phyloP scores from a whole-genome alignment of 2,329 filamentous ascomycete genomes.

The Trichophyton mentagrophytes region DNA sequence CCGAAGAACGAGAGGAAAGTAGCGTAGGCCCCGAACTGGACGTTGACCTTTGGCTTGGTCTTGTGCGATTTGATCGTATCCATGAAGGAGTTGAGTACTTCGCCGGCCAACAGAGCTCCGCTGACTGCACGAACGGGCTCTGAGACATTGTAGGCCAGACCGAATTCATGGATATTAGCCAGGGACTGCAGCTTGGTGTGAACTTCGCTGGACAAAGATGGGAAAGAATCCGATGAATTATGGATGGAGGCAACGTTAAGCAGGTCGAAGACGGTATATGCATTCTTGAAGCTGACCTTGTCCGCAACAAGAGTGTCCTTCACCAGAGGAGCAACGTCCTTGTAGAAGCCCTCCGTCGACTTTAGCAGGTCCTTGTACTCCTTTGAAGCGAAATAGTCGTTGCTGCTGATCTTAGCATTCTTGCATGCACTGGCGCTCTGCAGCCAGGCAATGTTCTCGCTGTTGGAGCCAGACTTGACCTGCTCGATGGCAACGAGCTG shows the following conservation, averaged over 20 bases:
- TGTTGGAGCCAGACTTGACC: constrained; percentile 47
- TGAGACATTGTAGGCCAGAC: constrained; percentile 61
- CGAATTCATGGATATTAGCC: constrained; percentile 69
- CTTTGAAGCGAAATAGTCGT: constrained; percentile 43
- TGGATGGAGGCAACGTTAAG: constrained; percentile 52
- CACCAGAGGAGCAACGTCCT: constrained; percentile 39
- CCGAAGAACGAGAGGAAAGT: constrained; percentile 51
- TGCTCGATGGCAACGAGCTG: constrained; percentile 67
- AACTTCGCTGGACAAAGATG: constrained; percentile 46
- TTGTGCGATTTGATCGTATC: constrained; percentile 27
- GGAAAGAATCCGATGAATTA: constrained; percentile 46
- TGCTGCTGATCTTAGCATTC: constrained; percentile 45
- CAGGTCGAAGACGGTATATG: constrained; percentile 54
- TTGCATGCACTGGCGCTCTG: constrained; percentile 45
- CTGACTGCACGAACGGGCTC: constrained; percentile 38
- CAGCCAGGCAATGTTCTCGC: constrained; percentile 45
- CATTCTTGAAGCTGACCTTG: constrained; percentile 47
- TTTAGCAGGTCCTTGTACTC: constrained; percentile 38
- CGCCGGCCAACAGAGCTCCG: constrained; percentile 53
- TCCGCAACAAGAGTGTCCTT: constrained; percentile 38
- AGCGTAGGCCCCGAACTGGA: constrained; percentile 52
- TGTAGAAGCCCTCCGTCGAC: constrained; percentile 43
- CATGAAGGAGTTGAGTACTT: constrained; percentile 40
- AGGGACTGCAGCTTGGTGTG: constrained; percentile 56
- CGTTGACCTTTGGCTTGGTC: constrained; percentile 29